Evolutionary conservation across 2,329 filamentous ascomycete species (phyloP), one percentile per base, ranked within the genome.

Genomic region (Pyrenochaeta sp.): DNA sequence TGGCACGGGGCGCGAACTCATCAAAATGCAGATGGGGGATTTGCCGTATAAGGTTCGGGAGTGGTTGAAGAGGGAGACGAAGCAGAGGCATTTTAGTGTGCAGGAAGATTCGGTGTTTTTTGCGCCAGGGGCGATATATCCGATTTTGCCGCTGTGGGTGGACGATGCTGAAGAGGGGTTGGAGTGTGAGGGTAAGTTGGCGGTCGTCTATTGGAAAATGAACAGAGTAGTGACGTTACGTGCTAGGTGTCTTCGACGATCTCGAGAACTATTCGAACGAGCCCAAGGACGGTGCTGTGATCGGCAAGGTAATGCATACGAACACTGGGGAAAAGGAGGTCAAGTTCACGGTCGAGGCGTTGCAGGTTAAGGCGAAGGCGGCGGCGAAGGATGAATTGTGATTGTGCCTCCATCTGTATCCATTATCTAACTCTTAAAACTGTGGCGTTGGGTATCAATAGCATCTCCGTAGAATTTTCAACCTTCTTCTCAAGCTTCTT

Each of bases 71-170:
- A 72, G 73, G 39, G 75, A 82, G 62, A 79, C 80, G 52, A 72
- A 74, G 46, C 74, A 78, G 27, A 72, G 74, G 2, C 75, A 78
- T 19, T 77, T 75, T 32, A 77, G 77, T 59, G 75, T 82, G 43
- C 72, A 78, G 43, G 73, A 78, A 13, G 81, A 78, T 57, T 69
- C 82, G 1, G 80, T 81, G n/a, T 78, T 85, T 30, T 86, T 86
- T 67, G 83, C 83, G 19, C 83, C 84, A 0, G 84, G 83, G 0
- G 83, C 83, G 9, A 64, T 85, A 9, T 85, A 85, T 56, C 77
- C 81, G 34, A 76, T 80, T 10, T 62, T 85, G 46, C 84, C 83
- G 34, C 73, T 85, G 3, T 85, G 82, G 81, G 78, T 82, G 0
- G 82, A 82, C 9, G 75, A 71, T 59, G 55, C 61, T 0, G 67